These are phyloP conservation scores for Solanum habrochaites DNA, from an alignment of 257 asterid species.

Conservation along the genomic window DNA sequence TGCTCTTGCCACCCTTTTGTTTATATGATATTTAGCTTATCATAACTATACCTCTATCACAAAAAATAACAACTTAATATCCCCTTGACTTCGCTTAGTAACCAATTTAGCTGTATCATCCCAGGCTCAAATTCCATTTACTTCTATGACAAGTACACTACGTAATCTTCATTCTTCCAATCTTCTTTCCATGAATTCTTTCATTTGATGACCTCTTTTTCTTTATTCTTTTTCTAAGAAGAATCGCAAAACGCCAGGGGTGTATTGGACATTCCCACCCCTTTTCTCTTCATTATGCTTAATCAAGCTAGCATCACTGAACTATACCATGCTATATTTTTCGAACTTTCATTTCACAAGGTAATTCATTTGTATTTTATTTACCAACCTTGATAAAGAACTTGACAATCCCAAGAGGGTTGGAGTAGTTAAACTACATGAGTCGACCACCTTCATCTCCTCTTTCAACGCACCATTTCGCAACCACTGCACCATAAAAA, in stretches of 20 bases:
- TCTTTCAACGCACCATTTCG: constrained; percentile 70
- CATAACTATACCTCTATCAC: neutral
- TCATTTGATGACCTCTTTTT: neutral
- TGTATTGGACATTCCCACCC: neutral
- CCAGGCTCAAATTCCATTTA: neutral
- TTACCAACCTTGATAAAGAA: constrained; percentile 78
- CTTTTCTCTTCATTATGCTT: neutral
- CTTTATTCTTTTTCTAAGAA: neutral
- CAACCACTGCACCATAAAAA: constrained; percentile 38
- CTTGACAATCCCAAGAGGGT: constrained; percentile 78
- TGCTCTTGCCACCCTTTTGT: neutral
- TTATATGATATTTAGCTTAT: neutral
- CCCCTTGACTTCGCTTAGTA: neutral
- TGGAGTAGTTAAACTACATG: constrained; percentile 40
- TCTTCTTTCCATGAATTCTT: neutral
- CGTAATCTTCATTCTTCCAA: neutral
- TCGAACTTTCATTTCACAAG: neutral
- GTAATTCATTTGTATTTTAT: neutral
- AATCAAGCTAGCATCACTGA: neutral
- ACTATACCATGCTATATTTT: neutral
- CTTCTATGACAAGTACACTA: neutral
- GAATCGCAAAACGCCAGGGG: neutral
- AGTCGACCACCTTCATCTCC: constrained; percentile 56
- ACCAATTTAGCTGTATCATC: neutral
- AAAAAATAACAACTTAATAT: neutral